Evolutionary conservation across 257 asterid genomes (phyloP).

Genomic region (Solanum raphanifolium): DNA sequence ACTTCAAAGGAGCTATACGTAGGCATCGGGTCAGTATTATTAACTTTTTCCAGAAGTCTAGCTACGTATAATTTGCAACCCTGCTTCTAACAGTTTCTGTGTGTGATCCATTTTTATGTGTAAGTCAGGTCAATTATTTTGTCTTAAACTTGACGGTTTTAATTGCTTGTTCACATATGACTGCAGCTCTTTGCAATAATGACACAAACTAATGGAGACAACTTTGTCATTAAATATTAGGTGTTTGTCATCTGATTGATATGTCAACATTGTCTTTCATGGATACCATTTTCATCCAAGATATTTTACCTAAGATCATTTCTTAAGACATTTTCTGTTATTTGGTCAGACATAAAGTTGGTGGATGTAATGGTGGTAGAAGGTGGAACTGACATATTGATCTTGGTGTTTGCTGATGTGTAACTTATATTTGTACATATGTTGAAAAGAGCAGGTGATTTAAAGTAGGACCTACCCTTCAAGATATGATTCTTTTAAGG

Average conservation of each 20-base stretch:
- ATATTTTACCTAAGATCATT: neutral
- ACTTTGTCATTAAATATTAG: neutral
- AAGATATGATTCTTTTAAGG: neutral
- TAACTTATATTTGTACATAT: neutral
- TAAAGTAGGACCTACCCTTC: neutral
- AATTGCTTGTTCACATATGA: neutral
- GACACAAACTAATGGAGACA: neutral
- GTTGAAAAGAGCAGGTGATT: neutral
- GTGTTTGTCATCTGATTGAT: neutral
- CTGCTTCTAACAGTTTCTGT: neutral
- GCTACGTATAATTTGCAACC: neutral
- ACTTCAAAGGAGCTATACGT: constrained; percentile 93
- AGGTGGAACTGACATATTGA: neutral
- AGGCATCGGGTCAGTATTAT: constrained; percentile 75
- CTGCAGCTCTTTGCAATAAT: neutral
- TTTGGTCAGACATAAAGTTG: neutral
- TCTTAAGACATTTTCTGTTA: neutral
- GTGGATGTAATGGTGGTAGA: neutral
- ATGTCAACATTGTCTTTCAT: neutral
- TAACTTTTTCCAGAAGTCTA: neutral
- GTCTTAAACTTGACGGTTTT: neutral
- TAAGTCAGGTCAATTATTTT: neutral
- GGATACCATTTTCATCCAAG: neutral
- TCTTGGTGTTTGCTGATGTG: neutral
- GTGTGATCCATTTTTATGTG: neutral